Evolutionary conservation across 179 eudicot species (phyloP).

Genomic region (Amaranthus tricolor): DNA sequence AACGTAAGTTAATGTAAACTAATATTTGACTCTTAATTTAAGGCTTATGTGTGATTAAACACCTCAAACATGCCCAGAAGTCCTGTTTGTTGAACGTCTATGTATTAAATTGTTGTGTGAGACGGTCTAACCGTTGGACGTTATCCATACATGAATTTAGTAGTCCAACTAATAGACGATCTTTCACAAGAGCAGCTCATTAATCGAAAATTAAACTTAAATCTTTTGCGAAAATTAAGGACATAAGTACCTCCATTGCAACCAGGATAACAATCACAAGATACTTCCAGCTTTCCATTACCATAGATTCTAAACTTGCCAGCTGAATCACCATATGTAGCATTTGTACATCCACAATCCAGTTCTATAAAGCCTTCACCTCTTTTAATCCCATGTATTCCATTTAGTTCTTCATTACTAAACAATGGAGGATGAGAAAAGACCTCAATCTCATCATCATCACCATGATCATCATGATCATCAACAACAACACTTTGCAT

Average conservation of each 20-base stretch:
- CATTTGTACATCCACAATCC: slow-evolving; percentile 26
- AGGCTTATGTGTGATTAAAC: too few species aligned
- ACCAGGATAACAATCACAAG: slow-evolving; percentile 17
- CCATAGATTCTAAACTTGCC: slow-evolving; percentile 24
- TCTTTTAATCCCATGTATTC: slow-evolving; percentile 8
- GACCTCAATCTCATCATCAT: neutral
- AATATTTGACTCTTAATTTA: too few species aligned
- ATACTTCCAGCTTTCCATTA: slow-evolving; percentile 22
- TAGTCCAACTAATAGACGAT: too few species aligned
- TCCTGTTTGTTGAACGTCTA: too few species aligned
- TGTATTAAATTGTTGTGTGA: too few species aligned
- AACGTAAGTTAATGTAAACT: too few species aligned
- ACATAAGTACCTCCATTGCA: slow-evolving; percentile 16
- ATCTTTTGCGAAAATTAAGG: too few species aligned
- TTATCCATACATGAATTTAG: too few species aligned
- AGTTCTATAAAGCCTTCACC: slow-evolving; percentile 22
- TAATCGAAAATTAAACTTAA: too few species aligned
- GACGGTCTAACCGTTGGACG: too few species aligned
- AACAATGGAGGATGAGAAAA: neutral
- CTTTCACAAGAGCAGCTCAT: too few species aligned
- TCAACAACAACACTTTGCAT: neutral
- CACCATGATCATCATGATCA: neutral
- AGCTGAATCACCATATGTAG: slow-evolving; percentile 17
- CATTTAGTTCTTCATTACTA: slow-evolving; percentile 14
- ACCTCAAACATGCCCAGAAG: too few species aligned